Conservation (phyloP, 2,329 filamentous ascomycete genomes). For the Sporothrix pallida region DNA sequence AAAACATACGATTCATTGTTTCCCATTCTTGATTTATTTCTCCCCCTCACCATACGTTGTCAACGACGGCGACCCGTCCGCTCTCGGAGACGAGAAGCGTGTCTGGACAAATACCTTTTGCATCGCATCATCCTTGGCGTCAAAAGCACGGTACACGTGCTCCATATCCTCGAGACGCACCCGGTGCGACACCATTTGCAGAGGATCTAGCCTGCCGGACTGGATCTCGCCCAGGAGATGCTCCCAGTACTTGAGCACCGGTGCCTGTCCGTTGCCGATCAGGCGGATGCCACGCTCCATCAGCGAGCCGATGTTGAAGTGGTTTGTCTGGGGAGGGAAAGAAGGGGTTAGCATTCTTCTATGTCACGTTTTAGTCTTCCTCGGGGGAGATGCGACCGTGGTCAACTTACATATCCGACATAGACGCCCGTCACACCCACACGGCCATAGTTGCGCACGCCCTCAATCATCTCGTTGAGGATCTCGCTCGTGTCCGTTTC, state of each 20-base stretch:
- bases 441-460: conserved; percentile 73
- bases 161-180: conserved; percentile 75
- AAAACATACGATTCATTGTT: too few species aligned
- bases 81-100: conserved; percentile 58
- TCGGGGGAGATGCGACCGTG: too few species aligned
- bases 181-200: conserved; percentile 82
- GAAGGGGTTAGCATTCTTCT: not conserved
- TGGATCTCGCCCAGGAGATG: conserved; percentile 73
- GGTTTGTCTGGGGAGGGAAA: conserved; percentile 63
- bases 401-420: conserved; percentile 59
- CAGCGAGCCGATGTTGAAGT: conserved; percentile 81
- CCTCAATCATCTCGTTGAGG: conserved; percentile 78
- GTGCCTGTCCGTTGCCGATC: conserved; percentile 69
- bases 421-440: conserved; percentile 78
- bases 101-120: conserved; percentile 79
- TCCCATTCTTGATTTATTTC: too few species aligned
- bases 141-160: conserved; percentile 68
- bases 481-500: conserved; percentile 88
- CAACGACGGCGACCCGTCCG: conserved; percentile 51
- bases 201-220: conserved; percentile 71
- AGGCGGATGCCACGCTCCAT: conserved; percentile 88
- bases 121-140: conserved; percentile 68
- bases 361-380: too few species aligned
- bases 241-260: conserved; percentile 85
- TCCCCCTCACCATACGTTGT: conserved; percentile 9